Base-by-base conservation (phyloP, 2,329 filamentous ascomycete genomes). In the Alternaria novae-zelandiae region DNA sequence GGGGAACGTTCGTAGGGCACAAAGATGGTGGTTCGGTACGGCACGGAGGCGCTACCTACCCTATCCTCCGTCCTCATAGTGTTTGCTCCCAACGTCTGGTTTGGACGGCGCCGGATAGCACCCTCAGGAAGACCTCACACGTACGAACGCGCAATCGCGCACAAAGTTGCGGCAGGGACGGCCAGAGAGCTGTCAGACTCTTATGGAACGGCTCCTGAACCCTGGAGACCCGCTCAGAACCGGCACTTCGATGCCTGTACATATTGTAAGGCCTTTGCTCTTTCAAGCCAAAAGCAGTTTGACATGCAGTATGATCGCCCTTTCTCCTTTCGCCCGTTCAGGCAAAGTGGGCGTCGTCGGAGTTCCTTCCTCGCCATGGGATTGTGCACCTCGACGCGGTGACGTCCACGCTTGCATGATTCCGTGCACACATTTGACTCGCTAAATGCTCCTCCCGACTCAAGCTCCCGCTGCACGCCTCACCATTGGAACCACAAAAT, bases 361-460 rank as follows among this genome's bases (percentile, higher is more conserved):
- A 55, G 32, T 53, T 45, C 41, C 17, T 59, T 59, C 41, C 56
- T 36, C 17, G 17, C 55, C 36, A 47, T 41, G 20, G 36, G 30
- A 13, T 41, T 41, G 30, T 32, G 28, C 41, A 36, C 46, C 41
- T 56, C 36, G 28, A 30, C 20, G 36, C 41, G 28, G 43, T 41
- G 55, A 44, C 47, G 30, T 54, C n/a, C 21, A 36, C 49, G 53
- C 51, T n/a, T 60, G 51, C 58, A 56, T 60, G 44, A 61, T 50
- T 21, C 58, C 51, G 58, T 43, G 46, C 53, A 53, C 30, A 44
- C 49, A 53, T 47, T 56, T 41, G 47, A 44, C 36, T 28, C 56
- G 47, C 56, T 59, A 59, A 49, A 30, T 53, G 30, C 21, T 32
- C 32, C 20, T 46, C 32, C 20, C 50, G 60, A 59, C 44, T 53